Conservation (phyloP, 148 eudicot genomes). For the Diospyros lotus region DNA sequence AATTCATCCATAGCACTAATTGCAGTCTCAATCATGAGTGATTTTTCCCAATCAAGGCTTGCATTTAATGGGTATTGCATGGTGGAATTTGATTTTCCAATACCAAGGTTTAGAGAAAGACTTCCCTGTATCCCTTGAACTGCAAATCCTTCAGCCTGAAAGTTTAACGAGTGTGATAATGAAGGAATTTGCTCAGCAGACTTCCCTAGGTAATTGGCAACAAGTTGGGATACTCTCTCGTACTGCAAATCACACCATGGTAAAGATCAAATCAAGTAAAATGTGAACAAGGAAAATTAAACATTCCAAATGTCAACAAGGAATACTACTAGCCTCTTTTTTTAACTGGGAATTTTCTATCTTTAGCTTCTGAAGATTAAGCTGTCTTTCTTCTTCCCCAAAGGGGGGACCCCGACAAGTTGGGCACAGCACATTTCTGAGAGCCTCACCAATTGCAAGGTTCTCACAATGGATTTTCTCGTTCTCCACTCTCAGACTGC, state of each 20-base stretch:
- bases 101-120: not conserved
- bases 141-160: not conserved
- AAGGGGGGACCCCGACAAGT: conserved; percentile 8
- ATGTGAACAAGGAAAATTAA: not conserved
- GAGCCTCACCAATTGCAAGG: conserved; percentile 9
- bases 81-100: not conserved
- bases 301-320: not conserved
- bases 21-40: conserved; percentile 22
- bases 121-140: not conserved
- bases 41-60: conserved; percentile 5
- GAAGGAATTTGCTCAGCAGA: conserved; percentile 4
- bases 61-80: not conserved
- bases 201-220: conserved; percentile 12
- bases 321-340: conserved; percentile 8
- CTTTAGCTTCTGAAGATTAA: conserved; percentile 6
- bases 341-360: conserved; percentile 8
- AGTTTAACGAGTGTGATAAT: not conserved
- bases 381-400: not conserved
- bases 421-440: conserved; percentile 6
- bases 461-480: conserved; percentile 13
- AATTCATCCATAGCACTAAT: conserved; percentile 44
- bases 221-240: conserved; percentile 7
- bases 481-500: conserved; percentile 1
- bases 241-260: conserved; percentile 9
- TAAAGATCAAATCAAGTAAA: not conserved